Conservation (phyloP, 2,329 filamentous ascomycete species). For the Venturiaceae sp. region DNA sequence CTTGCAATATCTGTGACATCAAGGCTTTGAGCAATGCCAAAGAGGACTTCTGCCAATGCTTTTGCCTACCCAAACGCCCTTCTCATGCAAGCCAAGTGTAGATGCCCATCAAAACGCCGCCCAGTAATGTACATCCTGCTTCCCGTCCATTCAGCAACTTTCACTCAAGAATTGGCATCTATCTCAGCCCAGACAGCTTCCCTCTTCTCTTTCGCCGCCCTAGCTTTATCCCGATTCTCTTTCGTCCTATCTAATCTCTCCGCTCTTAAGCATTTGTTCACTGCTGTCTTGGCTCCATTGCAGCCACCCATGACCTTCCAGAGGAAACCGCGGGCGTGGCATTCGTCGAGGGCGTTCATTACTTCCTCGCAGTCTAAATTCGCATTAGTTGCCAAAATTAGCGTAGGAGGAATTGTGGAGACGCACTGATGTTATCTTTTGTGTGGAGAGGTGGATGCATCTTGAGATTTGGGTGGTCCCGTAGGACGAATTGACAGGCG, state of each 20-base stretch:
- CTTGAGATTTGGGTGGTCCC: conserved; percentile 17
- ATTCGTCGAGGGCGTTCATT: conserved; percentile 90
- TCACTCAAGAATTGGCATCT: conserved; percentile 52
- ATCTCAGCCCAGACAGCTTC: conserved; percentile 72
- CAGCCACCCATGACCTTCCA: conserved; percentile 88
- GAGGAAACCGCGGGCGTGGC: conserved; percentile 84
- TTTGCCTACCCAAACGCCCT: neutral
- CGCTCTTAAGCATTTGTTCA: conserved; percentile 74
- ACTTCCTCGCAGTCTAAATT: conserved; percentile 83
- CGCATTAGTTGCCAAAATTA: conserved; percentile 10
- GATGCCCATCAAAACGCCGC: neutral
- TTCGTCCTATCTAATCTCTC: conserved; percentile 72
- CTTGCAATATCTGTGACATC: too few species aligned
- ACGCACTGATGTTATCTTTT: conserved; percentile 72
- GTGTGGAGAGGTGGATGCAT: conserved; percentile 99
- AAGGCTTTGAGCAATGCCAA: too few species aligned
- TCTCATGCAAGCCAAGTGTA: neutral
- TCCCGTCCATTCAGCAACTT: too few species aligned
- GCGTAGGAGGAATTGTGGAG: neutral
- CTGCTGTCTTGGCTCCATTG: conserved; percentile 72
- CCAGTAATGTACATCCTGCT: neutral
- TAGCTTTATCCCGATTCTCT: conserved; percentile 62
- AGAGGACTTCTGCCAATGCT: neutral
- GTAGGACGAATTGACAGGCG: conserved; percentile 2
- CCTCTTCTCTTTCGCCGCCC: conserved; percentile 60